Base-by-base conservation (phyloP, 2,329 filamentous ascomycete genomes). In the Scedosporium minutisporum region DNA sequence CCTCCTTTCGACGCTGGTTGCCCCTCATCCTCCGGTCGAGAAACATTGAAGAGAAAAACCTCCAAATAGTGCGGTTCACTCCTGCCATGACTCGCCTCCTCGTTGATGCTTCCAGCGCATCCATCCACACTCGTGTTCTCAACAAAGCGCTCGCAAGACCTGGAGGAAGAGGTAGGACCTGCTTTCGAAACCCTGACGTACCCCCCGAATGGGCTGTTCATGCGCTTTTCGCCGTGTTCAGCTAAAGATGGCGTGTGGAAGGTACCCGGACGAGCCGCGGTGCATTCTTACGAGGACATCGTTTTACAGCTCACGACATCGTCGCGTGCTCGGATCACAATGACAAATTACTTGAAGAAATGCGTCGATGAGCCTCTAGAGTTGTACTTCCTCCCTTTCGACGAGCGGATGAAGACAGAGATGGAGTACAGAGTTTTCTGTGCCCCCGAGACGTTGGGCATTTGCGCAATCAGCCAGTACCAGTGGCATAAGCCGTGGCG, bases 381-480 rank as follows among this genome's bases (percentile, higher is more conserved):
- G 21, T 33, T 79, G 3, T 75, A 74, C 63, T 75, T 79, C 65
- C 66, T 78, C 10, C 75, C 74, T 0, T 81, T 76, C 68, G 69
- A 80, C 57, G 63, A 63, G 4, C 66, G 66, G n/a, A 79, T 81
- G 72, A 65, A 68, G 57, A 68, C 69, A 0, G 70, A 66, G 6
- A 66, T 68, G 1, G 76, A 80, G 65, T 80, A 77, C 65, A 72
- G 77, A 12, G 74, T 77, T 3, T 79, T 78, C 66, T 80, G 77
- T 62, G 69, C 72, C 2, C 75, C 77, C 0, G 67, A 65, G 1
- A 65, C 60, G 7, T 62, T 66, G 6, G 65, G 63, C 16, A 71
- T 78, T n/a, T 70, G 73, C 0, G 75, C 67, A 7, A 72, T 77
- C 42, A 77, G 74, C 57, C 76, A 79, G 66, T 78, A 77, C 62